Conservation (phyloP, 2,329 filamentous ascomycete genomes). For the Fonsecaea pedrosoi region DNA sequence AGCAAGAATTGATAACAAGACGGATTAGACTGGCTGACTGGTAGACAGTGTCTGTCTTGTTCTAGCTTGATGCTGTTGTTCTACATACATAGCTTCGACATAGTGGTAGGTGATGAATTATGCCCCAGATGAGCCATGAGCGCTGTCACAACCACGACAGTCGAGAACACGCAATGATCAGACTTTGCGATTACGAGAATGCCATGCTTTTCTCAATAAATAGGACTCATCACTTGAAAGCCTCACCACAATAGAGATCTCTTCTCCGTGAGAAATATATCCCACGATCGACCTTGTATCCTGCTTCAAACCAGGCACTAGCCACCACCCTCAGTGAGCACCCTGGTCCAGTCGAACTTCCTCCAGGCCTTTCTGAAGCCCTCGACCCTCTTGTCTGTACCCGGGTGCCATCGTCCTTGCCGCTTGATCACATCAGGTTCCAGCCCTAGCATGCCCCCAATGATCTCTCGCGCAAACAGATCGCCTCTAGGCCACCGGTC, state of each 20-base stretch:
- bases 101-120: not conserved
- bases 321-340: slow-evolving; percentile 58
- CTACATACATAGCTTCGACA: not conserved
- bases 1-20: not conserved
- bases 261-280: not conserved
- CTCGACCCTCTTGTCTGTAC: slow-evolving; percentile 71
- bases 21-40: not conserved
- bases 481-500: slow-evolving; percentile 88
- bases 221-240: not conserved
- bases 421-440: slow-evolving; percentile 84
- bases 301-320: not conserved
- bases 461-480: slow-evolving; percentile 86
- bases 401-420: slow-evolving; percentile 82
- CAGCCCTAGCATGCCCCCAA: slow-evolving; percentile 89
- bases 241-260: not conserved
- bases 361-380: slow-evolving; percentile 84
- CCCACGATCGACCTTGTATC: not conserved
- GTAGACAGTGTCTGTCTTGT: not conserved
- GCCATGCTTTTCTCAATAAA: not conserved
- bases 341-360: slow-evolving; percentile 87
- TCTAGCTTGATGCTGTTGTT: not conserved
- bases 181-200: not conserved
- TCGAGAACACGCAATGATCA: too few species aligned
- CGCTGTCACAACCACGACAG: not conserved
- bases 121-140: not conserved